Conservation (phyloP, 108 stramenopile genomes). For the Discostella pseudostelligera region DNA sequence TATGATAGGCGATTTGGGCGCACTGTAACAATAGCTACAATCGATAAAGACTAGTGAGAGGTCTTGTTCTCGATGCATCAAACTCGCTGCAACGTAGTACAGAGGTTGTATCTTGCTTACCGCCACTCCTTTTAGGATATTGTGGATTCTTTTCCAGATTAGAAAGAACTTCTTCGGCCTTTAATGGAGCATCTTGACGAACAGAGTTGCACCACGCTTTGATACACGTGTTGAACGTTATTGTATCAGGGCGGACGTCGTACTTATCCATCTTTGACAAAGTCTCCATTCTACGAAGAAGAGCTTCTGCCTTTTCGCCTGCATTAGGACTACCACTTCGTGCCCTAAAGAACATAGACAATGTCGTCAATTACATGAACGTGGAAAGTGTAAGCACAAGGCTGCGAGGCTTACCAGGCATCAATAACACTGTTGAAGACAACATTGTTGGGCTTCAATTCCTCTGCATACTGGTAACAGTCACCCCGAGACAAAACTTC, state of each 20-base stretch:
- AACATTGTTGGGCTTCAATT: constrained; percentile 52
- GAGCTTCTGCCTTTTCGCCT: constrained; percentile 47
- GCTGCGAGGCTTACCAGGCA: constrained; percentile 49
- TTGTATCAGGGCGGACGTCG: constrained; percentile 58
- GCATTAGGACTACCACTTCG: constrained; percentile 41
- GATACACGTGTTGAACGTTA: constrained; percentile 65
- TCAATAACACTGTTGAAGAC: constrained; percentile 64
- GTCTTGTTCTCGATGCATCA: too few species aligned
- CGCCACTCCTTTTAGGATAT: constrained; percentile 30
- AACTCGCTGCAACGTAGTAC: too few species aligned
- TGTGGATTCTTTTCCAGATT: constrained; percentile 51
- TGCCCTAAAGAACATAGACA: constrained; percentile 56
- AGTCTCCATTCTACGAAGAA: constrained; percentile 58
- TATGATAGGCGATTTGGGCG: constrained; percentile 57
- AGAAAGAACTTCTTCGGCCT: constrained; percentile 57
- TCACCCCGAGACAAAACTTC: constrained; percentile 28
- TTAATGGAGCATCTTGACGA: constrained; percentile 48
- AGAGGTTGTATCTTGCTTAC: not conserved
- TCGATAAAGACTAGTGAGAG: not conserved
- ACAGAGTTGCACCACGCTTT: constrained; percentile 63
- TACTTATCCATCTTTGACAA: constrained; percentile 28
- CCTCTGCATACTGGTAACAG: constrained; percentile 17
- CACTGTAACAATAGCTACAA: constrained; percentile 37
- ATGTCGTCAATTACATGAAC: constrained; percentile 27
- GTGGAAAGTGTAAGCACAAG: constrained; percentile 10